Evolutionary conservation across 208 protist genomes (phyloP).

Genomic region (Crithidia brevicula): DNA sequence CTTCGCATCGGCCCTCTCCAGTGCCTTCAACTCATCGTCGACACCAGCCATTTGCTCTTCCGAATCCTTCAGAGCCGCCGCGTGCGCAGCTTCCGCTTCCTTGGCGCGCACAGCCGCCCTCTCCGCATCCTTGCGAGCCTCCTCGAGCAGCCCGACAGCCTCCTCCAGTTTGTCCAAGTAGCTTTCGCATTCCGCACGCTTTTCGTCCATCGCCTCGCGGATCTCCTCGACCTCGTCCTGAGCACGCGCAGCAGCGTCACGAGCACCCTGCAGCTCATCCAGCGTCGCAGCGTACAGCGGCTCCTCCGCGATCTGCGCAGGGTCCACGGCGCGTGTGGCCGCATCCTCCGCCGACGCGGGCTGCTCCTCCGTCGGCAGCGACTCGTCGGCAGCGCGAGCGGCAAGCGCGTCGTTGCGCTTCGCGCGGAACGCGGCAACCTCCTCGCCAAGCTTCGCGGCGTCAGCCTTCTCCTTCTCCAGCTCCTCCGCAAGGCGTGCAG

Average conservation of each 20-base stretch:
- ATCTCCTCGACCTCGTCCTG: background rate
- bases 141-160: conserved; percentile 28
- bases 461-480: conserved; percentile 1
- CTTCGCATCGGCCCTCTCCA: background rate
- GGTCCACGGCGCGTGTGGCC: conserved; percentile 16
- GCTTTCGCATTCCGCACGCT: conserved; percentile 6
- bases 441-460: conserved; percentile 1
- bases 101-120: background rate
- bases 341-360: conserved; percentile 24
- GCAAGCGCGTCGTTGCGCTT: conserved; percentile 40
- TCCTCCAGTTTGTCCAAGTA: conserved; percentile 26
- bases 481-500: conserved; percentile 14
- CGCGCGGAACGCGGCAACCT: conserved; percentile 18
- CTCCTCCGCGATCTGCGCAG: conserved; percentile 19
- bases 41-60: background rate
- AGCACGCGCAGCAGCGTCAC: background rate
- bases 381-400: conserved; percentile 30
- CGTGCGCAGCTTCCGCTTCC: background rate
- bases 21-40: background rate
- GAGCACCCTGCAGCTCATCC: conserved; percentile 11
- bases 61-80: background rate
- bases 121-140: conserved; percentile 13
- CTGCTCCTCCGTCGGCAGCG: conserved; percentile 28
- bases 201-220: background rate
- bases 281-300: conserved; percentile 30